A percentile compares a stretch with the other conserved stretches of the same genome.
Conservation (phyloP, 495 filamentous ascomycete species). For the Penicillium salamii region DNA sequence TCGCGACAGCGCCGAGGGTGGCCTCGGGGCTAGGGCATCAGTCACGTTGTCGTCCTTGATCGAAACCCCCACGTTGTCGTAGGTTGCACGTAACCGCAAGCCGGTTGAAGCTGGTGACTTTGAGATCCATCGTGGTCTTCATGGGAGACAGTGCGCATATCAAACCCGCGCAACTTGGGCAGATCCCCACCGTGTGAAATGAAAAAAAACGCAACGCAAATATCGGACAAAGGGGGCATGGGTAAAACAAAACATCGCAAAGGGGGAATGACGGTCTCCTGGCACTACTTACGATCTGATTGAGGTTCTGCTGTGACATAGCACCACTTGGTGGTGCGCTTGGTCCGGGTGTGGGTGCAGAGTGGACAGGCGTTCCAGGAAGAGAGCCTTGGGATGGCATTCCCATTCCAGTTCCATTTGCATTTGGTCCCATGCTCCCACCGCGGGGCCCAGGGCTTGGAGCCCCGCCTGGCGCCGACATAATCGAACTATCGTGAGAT, state of each 20-base stretch:
- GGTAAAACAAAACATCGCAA: not conserved
- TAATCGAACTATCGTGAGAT: constrained; percentile 11
- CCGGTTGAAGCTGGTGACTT: no score
- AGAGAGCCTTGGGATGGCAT: constrained; percentile 51
- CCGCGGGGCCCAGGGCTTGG: constrained; percentile 49
- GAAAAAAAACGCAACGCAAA: no score
- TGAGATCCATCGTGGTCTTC: no score
- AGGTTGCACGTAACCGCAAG: no score
- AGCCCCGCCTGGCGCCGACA: constrained; percentile 49
- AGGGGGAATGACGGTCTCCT: not conserved
- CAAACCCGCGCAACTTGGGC: no score
- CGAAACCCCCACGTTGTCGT: no score
- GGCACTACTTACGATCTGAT: constrained; percentile 84
- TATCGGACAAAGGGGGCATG: not conserved
- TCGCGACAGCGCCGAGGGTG: no score
- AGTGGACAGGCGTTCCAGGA: constrained; percentile 35
- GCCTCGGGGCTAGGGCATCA: no score
- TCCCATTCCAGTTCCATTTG: constrained; percentile 43
- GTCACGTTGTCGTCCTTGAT: no score
- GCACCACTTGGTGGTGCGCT: constrained; percentile 42
- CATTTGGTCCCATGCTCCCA: constrained; percentile 51
- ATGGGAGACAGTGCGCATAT: no score
- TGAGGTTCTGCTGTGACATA: constrained; percentile 83
- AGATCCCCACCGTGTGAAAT: no score
- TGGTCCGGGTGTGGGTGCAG: constrained; percentile 36